A percentile compares a stretch with the other conserved stretches of the same genome.
Conservation (phyloP, 768 basidiomycete species). For the Phlegmacium glaucopus region DNA sequence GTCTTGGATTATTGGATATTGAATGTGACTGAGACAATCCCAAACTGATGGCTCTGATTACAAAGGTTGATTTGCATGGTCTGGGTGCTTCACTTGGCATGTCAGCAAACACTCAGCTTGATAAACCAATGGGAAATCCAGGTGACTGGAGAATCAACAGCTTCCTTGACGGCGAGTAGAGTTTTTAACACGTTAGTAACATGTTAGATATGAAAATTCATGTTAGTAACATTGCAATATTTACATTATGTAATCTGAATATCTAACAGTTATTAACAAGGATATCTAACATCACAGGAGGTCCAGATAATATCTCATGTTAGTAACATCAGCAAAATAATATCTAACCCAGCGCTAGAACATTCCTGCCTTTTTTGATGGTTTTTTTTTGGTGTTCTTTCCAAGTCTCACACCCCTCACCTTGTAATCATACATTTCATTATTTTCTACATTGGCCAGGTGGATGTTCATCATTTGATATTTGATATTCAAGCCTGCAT, state of each 20-base stretch:
- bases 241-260: neutral
- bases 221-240: neutral
- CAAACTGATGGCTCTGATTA: constrained; percentile 7
- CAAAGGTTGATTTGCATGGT: constrained; percentile 7
- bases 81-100: neutral
- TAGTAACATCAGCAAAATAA: neutral
- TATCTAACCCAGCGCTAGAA: constrained; percentile 5
- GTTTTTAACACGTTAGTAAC: constrained; percentile 1
- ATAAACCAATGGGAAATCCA: neutral
- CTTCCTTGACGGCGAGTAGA: neutral
- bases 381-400: no score
- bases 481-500: no score
- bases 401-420: no score
- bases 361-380: no score
- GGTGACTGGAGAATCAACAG: neutral
- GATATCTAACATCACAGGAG: neutral
- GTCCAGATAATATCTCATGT: neutral
- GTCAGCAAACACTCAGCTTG: neutral
- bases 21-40: no score
- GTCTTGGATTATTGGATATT: no score
- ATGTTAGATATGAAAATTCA: constrained; percentile 4
- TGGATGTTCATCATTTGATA: no score
- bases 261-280: neutral
- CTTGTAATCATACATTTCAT: no score
- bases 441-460: no score